Evolutionary conservation across 1,139 yeast genomes (phyloP).

Genomic region (Hemisphaericaspora subhashii): DNA sequence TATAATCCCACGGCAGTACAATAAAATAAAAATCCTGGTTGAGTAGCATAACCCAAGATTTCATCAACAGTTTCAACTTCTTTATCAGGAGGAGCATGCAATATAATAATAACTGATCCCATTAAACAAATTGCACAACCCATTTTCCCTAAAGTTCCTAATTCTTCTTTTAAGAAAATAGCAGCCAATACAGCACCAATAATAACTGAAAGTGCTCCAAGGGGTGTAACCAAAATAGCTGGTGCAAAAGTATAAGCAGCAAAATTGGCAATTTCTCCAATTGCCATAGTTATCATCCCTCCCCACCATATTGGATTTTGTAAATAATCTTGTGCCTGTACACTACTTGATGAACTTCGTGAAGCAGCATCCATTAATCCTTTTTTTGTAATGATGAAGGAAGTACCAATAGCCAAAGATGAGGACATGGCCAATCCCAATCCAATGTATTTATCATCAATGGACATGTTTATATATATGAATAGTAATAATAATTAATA

Average conservation of each 20-base stretch:
- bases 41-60: slow-evolving; percentile 74
- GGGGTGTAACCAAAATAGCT: slow-evolving; percentile 86
- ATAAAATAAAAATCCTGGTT: slow-evolving; percentile 77
- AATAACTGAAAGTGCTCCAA: slow-evolving; percentile 87
- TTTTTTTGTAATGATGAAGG: slow-evolving; percentile 85
- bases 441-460: slow-evolving; percentile 87
- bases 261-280: slow-evolving; percentile 89
- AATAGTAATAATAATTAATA: no score
- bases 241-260: slow-evolving; percentile 97
- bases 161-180: slow-evolving; percentile 77
- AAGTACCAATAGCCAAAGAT: slow-evolving; percentile 86
- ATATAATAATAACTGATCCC: slow-evolving; percentile 86
- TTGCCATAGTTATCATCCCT: slow-evolving; percentile 87
- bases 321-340: slow-evolving; percentile 72
- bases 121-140: slow-evolving; percentile 90
- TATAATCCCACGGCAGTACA: slow-evolving; percentile 61
- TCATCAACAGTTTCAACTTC: slow-evolving; percentile 89
- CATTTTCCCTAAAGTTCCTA: slow-evolving; percentile 87
- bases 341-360: slow-evolving; percentile 58
- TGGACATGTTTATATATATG: slow-evolving; percentile 17
- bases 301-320: slow-evolving; percentile 95
- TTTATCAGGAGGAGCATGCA: slow-evolving; percentile 93
- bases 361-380: slow-evolving; percentile 76
- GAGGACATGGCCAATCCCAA: slow-evolving; percentile 85
- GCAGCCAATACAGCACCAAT: slow-evolving; percentile 92